Conservation (phyloP, 768 basidiomycete genomes). For the Phaeotremella skinneri region DNA sequence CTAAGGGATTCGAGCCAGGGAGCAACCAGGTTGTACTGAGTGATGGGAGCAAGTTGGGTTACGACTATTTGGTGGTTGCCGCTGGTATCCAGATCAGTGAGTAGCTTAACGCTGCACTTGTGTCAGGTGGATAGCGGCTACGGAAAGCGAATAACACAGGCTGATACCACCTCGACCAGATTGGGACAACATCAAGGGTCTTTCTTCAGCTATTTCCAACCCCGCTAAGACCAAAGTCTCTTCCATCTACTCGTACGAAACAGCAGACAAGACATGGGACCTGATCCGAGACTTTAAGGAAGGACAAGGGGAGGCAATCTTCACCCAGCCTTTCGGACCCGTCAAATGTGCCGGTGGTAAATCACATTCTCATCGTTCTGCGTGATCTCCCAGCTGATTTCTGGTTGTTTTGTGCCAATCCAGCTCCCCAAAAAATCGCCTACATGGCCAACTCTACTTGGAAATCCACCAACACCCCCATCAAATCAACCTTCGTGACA, state of each 20-base stretch:
- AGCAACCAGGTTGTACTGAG: constrained; percentile 70
- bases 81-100: constrained; percentile 75
- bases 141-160: not conserved
- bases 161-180: constrained; percentile 47
- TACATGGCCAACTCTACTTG: constrained; percentile 59
- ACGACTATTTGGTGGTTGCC: constrained; percentile 85
- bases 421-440: constrained; percentile 44
- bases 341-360: constrained; percentile 76
- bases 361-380: not conserved
- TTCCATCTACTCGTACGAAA: constrained; percentile 85
- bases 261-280: constrained; percentile 83
- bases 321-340: constrained; percentile 88
- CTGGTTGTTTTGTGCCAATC: not conserved
- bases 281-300: constrained; percentile 72
- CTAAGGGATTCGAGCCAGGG: constrained; percentile 70
- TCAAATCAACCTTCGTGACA: constrained; percentile 73
- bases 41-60: constrained; percentile 67
- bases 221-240: constrained; percentile 71
- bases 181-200: constrained; percentile 70
- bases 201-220: constrained; percentile 73
- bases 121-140: not conserved
- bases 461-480: constrained; percentile 60
- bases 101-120: constrained; percentile 10
- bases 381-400: not conserved
- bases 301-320: constrained; percentile 73